phyloP scores from a whole-genome alignment of 257 asterid species.

The Misopates orontium region DNA sequence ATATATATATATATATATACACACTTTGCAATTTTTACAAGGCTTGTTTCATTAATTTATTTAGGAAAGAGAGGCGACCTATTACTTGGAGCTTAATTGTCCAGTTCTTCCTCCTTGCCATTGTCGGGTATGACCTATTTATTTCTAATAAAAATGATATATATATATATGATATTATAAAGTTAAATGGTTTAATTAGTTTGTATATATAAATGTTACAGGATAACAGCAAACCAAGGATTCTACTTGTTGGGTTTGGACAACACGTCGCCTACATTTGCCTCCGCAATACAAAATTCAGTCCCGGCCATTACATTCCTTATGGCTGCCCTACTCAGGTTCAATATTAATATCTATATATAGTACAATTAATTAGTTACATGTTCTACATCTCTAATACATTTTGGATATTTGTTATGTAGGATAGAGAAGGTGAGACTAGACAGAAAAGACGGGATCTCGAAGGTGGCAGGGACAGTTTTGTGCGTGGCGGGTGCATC shows the following conservation, averaged over 20 bases:
- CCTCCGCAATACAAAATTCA: slow-evolving; percentile 98
- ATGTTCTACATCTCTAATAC: too few species aligned
- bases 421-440: slow-evolving; percentile 86
- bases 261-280: slow-evolving; percentile 92
- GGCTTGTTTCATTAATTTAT: not conserved
- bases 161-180: too few species aligned
- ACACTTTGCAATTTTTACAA: too few species aligned
- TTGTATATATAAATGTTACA: slow-evolving; percentile 13
- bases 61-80: slow-evolving; percentile 98
- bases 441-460: slow-evolving; percentile 78
- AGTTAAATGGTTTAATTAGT: too few species aligned
- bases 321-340: slow-evolving; percentile 85
- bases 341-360: too few species aligned
- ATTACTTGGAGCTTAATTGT: slow-evolving; percentile 62
- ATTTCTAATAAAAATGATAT: too few species aligned
- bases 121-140: slow-evolving; percentile 92
- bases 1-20: too few species aligned
- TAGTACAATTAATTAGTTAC: too few species aligned
- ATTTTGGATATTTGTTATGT: not conserved
- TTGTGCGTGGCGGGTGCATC: slow-evolving; percentile 96
- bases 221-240: slow-evolving; percentile 95
- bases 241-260: slow-evolving; percentile 96
- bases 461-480: slow-evolving; percentile 71
- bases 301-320: slow-evolving; percentile 92
- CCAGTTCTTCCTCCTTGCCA: slow-evolving; percentile 91